Evolutionary conservation across 2,329 filamentous ascomycete genomes (phyloP).

Genomic region (Penicillium sp.): DNA sequence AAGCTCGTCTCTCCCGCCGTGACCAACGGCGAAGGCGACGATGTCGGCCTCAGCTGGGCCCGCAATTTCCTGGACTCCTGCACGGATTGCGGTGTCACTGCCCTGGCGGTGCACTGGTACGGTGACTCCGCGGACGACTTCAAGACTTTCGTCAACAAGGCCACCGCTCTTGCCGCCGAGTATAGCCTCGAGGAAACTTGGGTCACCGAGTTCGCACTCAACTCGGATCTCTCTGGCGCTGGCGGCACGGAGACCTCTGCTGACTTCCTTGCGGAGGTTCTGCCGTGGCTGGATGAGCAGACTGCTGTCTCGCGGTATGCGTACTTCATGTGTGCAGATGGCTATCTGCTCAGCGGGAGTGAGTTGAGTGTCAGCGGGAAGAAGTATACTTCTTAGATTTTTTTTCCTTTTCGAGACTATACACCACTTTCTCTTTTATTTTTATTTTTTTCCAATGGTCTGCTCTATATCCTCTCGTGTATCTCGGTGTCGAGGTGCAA

Average conservation of each 20-base stretch:
- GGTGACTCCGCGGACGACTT: conserved; percentile 40
- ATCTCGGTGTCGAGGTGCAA: not conserved
- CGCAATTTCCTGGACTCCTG: conserved; percentile 45
- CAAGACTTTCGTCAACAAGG: conserved; percentile 43
- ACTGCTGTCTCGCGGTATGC: conserved; percentile 47
- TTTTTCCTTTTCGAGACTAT: not conserved
- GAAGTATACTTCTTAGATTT: conserved; percentile 29
- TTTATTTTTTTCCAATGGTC: not conserved
- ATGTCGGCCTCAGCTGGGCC: conserved; percentile 48
- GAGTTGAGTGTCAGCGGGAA: conserved; percentile 36
- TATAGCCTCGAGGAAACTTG: conserved; percentile 48
- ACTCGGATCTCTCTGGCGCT: conserved; percentile 31
- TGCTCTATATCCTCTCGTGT: not conserved
- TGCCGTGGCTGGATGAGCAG: conserved; percentile 46
- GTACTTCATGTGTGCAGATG: conserved; percentile 46
- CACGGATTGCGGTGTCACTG: conserved; percentile 45
- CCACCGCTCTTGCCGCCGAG: conserved; percentile 38
- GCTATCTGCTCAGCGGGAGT: conserved; percentile 36
- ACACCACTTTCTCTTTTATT: not conserved
- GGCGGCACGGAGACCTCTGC: conserved; percentile 29
- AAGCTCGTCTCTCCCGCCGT: conserved; percentile 49
- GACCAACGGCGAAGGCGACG: conserved; percentile 40
- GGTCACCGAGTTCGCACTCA: conserved; percentile 52
- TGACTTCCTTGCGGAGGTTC: conserved; percentile 44
- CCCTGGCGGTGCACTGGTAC: conserved; percentile 54